Evolutionary conservation across 176 grass and related monocot species (phyloP).

Genomic region (Oryza longistaminata): DNA sequence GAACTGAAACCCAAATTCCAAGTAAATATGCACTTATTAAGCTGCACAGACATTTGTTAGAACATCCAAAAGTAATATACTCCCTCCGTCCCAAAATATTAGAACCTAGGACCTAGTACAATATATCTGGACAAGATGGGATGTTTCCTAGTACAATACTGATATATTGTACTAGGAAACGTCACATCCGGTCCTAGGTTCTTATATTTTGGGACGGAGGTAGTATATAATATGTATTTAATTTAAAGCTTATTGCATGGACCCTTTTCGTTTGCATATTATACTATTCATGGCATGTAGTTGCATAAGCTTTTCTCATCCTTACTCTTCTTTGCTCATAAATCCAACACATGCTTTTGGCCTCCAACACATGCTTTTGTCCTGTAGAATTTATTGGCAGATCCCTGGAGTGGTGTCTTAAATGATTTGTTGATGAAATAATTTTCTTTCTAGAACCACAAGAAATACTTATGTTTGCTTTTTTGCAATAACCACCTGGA

Average conservation of each 20-base stretch:
- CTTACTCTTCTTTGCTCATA: neutral
- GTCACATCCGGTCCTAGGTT: too few species aligned
- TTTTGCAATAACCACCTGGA: slow-evolving; percentile 10
- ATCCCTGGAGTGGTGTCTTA: neutral
- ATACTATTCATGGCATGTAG: neutral
- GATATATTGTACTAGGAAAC: too few species aligned
- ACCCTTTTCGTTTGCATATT: neutral
- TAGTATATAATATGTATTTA: neutral
- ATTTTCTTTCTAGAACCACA: neutral
- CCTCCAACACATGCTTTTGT: neutral
- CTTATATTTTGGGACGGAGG: too few species aligned
- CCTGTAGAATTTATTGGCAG: neutral
- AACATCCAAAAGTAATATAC: neutral
- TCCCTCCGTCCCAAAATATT: too few species aligned
- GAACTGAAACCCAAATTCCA: neutral
- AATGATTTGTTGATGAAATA: neutral
- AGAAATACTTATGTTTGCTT: neutral
- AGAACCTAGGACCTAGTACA: too few species aligned
- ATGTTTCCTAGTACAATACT: too few species aligned
- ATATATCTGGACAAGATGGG: too few species aligned
- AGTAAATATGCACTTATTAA: neutral
- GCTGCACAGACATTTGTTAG: neutral
- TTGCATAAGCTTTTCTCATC: neutral
- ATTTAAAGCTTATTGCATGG: neutral
- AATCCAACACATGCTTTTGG: neutral